These are phyloP conservation scores for Penicillium sp. DNA, from an alignment of 2,329 filamentous ascomycete genomes.

Conservation along the genomic window DNA sequence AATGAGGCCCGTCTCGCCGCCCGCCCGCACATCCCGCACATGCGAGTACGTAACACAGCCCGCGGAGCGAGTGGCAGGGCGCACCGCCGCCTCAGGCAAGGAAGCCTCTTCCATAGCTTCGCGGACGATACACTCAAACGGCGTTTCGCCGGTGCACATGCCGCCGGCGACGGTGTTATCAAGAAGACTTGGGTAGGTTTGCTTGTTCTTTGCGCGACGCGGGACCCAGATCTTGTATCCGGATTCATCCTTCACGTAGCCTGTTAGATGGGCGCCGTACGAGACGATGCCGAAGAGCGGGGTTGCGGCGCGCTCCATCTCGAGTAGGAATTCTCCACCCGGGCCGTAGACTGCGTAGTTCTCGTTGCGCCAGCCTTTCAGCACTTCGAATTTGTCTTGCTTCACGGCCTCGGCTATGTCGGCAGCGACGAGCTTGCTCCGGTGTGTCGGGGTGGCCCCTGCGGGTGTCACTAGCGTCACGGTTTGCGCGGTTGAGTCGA, in stretches of 20 bases:
- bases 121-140: slow-evolving; percentile 77
- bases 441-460: slow-evolving; percentile 59
- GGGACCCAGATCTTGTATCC: slow-evolving; percentile 84
- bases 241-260: slow-evolving; percentile 58
- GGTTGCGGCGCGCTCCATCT: slow-evolving; percentile 73
- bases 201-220: slow-evolving; percentile 70
- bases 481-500: slow-evolving; percentile 61
- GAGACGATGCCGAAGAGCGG: slow-evolving; percentile 73
- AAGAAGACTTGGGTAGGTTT: slow-evolving; percentile 86
- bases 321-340: slow-evolving; percentile 61
- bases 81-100: slow-evolving; percentile 68
- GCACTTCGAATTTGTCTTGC: slow-evolving; percentile 69
- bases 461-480: slow-evolving; percentile 60
- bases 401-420: slow-evolving; percentile 68
- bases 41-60: slow-evolving; percentile 84
- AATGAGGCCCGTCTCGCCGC: slow-evolving; percentile 76
- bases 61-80: slow-evolving; percentile 56
- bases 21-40: slow-evolving; percentile 70
- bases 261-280: slow-evolving; percentile 81
- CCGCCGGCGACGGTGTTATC: slow-evolving; percentile 93
- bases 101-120: slow-evolving; percentile 90
- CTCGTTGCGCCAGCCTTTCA: slow-evolving; percentile 79
- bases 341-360: slow-evolving; percentile 73
- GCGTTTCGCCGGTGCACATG: slow-evolving; percentile 75
- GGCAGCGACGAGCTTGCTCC: slow-evolving; percentile 57